Conservation (phyloP, 2,329 filamentous ascomycete genomes). For the Cordyceps cicadae region DNA sequence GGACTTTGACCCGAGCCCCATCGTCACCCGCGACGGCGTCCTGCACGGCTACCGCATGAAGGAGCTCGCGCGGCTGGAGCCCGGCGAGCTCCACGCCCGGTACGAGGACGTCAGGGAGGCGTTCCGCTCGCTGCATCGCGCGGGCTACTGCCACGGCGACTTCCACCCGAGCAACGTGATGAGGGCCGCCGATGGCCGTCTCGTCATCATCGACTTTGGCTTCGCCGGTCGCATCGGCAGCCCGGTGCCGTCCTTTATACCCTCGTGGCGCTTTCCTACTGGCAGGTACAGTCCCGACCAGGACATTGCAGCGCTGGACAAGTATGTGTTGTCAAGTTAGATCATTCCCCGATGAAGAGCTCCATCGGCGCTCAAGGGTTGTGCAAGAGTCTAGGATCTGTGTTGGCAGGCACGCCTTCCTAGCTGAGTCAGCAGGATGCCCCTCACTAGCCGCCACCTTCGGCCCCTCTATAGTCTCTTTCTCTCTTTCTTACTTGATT, state of each 20-base stretch:
- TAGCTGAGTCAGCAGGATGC: too few species aligned
- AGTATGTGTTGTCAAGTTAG: neutral
- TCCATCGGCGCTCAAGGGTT: too few species aligned
- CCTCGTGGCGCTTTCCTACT: neutral
- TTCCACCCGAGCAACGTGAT: neutral
- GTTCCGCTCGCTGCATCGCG: neutral
- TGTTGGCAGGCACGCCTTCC: too few species aligned
- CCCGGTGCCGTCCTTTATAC: neutral
- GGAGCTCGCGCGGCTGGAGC: neutral
- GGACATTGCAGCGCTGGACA: neutral
- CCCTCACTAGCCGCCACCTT: too few species aligned
- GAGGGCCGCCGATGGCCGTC: neutral
- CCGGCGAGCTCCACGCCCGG: neutral
- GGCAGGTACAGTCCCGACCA: neutral
- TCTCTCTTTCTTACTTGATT: too few species aligned
- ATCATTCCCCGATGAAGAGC: neutral
- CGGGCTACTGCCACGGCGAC: neutral
- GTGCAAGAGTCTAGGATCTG: too few species aligned
- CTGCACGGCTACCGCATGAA: neutral
- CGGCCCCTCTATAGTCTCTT: too few species aligned
- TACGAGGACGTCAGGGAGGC: neutral
- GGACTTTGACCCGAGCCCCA: neutral
- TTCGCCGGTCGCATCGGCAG: neutral
- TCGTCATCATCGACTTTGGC: neutral
- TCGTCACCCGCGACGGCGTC: neutral